phyloP scores from a whole-genome alignment of 768 basidiomycete species.

The Termitomyces sp. region DNA sequence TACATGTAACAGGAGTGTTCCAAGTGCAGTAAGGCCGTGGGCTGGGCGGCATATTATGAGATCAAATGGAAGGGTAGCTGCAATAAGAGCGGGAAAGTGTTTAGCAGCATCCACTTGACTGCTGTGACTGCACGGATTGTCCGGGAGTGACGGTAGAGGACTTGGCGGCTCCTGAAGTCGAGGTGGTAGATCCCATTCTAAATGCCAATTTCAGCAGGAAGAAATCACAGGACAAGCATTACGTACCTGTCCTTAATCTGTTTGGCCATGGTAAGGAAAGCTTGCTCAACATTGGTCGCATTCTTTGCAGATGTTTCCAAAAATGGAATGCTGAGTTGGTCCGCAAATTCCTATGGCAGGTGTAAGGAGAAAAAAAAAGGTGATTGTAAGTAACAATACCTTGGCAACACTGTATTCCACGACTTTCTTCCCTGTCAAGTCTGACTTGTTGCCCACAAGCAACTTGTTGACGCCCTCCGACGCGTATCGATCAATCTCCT shows the following conservation, averaged over 20 bases:
- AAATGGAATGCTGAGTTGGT: conserved; percentile 92
- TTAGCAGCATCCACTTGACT: conserved; percentile 78
- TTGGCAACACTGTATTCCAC: conserved; percentile 88
- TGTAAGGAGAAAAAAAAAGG: neutral
- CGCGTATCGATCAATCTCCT: conserved; percentile 93
- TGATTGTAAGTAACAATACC: conserved; percentile 34
- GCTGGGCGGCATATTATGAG: conserved; percentile 13
- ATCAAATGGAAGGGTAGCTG: neutral
- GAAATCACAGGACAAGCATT: neutral
- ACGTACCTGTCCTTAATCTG: conserved; percentile 88
- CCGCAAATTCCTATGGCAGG: conserved; percentile 79
- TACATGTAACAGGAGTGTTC: conserved; percentile 27
- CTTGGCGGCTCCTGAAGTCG: conserved; percentile 72
- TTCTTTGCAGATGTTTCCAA: conserved; percentile 99
- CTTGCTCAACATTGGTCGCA: conserved; percentile 97
- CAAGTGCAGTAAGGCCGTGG: conserved; percentile 13
- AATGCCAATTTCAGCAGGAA: neutral
- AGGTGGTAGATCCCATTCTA: conserved; percentile 84
- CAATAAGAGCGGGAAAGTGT: conserved; percentile 10
- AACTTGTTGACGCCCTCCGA: conserved; percentile 99
- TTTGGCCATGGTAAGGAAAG: conserved; percentile 98
- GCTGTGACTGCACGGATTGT: conserved; percentile 76
- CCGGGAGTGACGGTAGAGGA: conserved; percentile 83
- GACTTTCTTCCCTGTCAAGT: conserved; percentile 95
- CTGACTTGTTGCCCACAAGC: conserved; percentile 98